These are phyloP conservation scores for Chlorella sp. DNA, from an alignment of 139 green algal genomes.

Conservation along the genomic window DNA sequence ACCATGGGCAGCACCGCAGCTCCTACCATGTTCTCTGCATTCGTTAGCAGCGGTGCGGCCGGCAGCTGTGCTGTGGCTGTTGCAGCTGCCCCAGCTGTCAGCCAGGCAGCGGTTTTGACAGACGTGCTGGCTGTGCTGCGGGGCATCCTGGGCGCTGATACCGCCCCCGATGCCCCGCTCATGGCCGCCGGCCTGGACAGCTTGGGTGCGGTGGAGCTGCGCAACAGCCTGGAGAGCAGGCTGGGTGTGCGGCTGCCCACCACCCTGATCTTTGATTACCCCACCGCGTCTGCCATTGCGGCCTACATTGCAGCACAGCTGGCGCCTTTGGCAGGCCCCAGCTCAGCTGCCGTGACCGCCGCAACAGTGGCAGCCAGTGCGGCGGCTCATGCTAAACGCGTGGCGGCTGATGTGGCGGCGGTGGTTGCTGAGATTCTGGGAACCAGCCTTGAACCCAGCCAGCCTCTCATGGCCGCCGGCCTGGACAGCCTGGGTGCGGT, in stretches of 20 bases:
- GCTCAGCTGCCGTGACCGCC: background rate
- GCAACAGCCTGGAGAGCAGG: slow-evolving; percentile 49
- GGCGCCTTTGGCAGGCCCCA: background rate
- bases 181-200: slow-evolving; percentile 66
- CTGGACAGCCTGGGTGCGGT: slow-evolving; percentile 62
- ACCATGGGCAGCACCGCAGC: too few relatives aligned
- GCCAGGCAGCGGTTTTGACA: background rate
- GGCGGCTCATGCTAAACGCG: background rate
- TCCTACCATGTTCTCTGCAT: too few relatives aligned
- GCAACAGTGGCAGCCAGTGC: background rate
- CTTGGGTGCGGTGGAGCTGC: slow-evolving; percentile 55
- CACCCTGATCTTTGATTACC: slow-evolving; percentile 64
- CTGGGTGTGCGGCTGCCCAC: slow-evolving; percentile 38
- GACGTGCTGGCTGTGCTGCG: slow-evolving; percentile 40
- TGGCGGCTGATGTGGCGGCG: slow-evolving; percentile 19
- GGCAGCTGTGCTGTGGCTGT: background rate
- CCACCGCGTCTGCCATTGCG: slow-evolving; percentile 50
- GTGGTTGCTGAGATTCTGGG: slow-evolving; percentile 52
- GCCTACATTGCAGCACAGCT: slow-evolving; percentile 42
- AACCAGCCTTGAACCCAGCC: background rate
- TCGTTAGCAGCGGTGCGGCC: too few relatives aligned
- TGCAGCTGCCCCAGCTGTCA: background rate
- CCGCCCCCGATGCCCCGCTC: slow-evolving; percentile 12
- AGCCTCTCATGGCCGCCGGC: slow-evolving; percentile 58
- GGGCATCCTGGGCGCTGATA: slow-evolving; percentile 26